phyloP scores from a whole-genome alignment of 768 basidiomycete species.

The Amanita exitialis region DNA sequence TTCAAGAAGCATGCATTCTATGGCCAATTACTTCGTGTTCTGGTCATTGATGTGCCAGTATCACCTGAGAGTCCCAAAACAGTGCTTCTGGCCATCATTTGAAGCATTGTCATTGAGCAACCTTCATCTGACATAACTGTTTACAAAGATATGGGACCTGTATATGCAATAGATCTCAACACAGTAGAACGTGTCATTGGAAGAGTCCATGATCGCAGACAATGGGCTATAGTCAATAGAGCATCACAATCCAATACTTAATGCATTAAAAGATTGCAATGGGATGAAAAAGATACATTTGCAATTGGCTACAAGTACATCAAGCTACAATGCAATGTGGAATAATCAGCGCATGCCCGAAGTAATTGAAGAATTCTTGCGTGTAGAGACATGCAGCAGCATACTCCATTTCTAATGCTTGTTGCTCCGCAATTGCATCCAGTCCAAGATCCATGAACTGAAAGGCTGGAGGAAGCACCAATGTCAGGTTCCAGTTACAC shows the following conservation, averaged over 20 bases:
- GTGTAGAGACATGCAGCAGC: background rate
- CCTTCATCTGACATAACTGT: background rate
- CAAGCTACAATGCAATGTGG: background rate
- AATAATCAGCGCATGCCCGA: background rate
- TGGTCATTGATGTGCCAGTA: constrained; percentile 12
- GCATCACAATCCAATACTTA: too few relatives aligned
- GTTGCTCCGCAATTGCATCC: background rate
- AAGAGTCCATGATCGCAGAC: constrained; percentile 5
- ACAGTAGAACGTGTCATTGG: constrained; percentile 16
- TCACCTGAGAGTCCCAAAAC: background rate
- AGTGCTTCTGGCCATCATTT: background rate
- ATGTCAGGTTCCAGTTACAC: background rate
- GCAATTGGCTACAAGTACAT: background rate
- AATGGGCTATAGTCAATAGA: constrained; percentile 17
- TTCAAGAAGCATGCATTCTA: too few relatives aligned
- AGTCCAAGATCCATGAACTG: background rate
- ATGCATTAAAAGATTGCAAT: too few relatives aligned
- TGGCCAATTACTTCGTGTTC: constrained; percentile 21
- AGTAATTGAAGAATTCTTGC: background rate
- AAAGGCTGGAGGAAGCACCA: background rate
- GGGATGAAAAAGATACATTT: background rate
- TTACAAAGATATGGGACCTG: constrained; percentile 10
- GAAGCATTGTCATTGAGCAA: too few relatives aligned
- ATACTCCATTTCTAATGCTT: background rate
- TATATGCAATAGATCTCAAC: constrained; percentile 16